Conservation (phyloP, 2,329 filamentous ascomycete species). For the Coniochaeta sp. region DNA sequence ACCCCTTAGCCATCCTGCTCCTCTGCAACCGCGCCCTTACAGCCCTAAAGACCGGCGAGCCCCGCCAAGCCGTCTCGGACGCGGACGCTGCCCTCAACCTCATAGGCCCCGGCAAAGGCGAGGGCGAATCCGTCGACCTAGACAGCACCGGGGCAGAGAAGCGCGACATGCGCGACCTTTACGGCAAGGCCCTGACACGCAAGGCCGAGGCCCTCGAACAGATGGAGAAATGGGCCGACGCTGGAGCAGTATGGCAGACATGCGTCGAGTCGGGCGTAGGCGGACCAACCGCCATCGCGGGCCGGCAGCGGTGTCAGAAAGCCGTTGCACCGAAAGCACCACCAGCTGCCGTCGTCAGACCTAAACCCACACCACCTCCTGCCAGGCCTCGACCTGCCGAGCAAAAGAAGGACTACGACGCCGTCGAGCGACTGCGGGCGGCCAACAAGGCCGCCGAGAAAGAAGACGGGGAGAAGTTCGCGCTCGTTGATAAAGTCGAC, state of each 20-base stretch:
- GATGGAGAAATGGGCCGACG: conserved; percentile 89
- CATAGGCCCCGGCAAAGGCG: conserved; percentile 73
- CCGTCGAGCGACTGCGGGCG: conserved; percentile 73
- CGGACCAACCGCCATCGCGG: conserved; percentile 76
- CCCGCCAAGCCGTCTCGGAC: conserved; percentile 79
- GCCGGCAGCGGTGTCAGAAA: conserved; percentile 82
- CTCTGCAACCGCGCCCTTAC: conserved; percentile 89
- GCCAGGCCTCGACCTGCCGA: conserved; percentile 37
- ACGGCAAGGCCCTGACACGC: conserved; percentile 84
- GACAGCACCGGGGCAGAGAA: conserved; percentile 49
- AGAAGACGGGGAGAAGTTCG: conserved; percentile 89
- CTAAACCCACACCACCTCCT: conserved; percentile 38
- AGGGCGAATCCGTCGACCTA: conserved; percentile 72
- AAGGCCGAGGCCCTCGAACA: conserved; percentile 95
- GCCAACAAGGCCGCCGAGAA: conserved; percentile 81
- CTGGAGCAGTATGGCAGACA: conserved; percentile 69
- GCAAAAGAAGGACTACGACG: conserved; percentile 53
- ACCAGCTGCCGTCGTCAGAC: conserved; percentile 31
- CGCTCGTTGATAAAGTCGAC: conserved; percentile 78
- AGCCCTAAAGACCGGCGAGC: conserved; percentile 83
- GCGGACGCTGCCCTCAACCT: conserved; percentile 73
- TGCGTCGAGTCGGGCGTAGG: conserved; percentile 82
- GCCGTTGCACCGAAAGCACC: conserved; percentile 69
- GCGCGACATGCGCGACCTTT: conserved; percentile 89
- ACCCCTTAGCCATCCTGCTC: conserved; percentile 82